Evolutionary conservation across 805 yeast species (phyloP).

Genomic region (Candida maris): DNA sequence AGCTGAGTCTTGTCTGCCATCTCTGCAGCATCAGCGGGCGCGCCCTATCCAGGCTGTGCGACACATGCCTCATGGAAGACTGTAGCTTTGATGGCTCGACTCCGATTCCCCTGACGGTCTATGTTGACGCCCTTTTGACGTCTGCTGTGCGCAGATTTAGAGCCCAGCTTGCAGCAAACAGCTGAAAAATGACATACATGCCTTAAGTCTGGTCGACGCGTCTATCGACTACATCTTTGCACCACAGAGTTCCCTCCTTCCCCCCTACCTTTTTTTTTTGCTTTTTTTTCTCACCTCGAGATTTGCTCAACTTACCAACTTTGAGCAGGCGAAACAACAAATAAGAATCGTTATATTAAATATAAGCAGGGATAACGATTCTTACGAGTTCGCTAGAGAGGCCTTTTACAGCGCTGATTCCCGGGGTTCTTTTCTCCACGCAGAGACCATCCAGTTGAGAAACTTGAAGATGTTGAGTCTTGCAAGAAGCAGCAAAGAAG

Average conservation of each 20-base stretch:
- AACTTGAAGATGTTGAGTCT: conserved; percentile 7
- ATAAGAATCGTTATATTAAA: conserved; percentile 9
- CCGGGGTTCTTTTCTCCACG: neutral
- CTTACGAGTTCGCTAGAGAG: neutral
- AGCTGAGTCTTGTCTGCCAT: conserved; percentile 6
- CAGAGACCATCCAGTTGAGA: neutral
- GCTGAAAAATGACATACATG: no score
- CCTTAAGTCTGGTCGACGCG: no score
- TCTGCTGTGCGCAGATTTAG: conserved; percentile 2
- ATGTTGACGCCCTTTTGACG: conserved; percentile 5
- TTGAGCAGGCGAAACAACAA: conserved; percentile 6
- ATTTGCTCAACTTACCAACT: conserved; percentile 1
- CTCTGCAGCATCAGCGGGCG: conserved; percentile 12
- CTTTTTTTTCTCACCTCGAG: neutral
- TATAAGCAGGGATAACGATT: neutral
- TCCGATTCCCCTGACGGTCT: neutral
- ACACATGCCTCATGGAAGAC: conserved; percentile 7
- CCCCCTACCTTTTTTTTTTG: no score
- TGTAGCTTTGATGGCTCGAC: conserved; percentile 1
- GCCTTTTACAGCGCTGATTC: neutral
- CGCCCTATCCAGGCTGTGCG: conserved; percentile 5
- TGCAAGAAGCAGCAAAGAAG: conserved; percentile 6
- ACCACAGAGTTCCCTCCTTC: no score
- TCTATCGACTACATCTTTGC: no score
- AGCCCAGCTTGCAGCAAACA: no score